A percentile compares a stretch with the other conserved stretches of the same genome.
Conservation (phyloP, 768 basidiomycete genomes). For the Paxillus rubicundulus region DNA sequence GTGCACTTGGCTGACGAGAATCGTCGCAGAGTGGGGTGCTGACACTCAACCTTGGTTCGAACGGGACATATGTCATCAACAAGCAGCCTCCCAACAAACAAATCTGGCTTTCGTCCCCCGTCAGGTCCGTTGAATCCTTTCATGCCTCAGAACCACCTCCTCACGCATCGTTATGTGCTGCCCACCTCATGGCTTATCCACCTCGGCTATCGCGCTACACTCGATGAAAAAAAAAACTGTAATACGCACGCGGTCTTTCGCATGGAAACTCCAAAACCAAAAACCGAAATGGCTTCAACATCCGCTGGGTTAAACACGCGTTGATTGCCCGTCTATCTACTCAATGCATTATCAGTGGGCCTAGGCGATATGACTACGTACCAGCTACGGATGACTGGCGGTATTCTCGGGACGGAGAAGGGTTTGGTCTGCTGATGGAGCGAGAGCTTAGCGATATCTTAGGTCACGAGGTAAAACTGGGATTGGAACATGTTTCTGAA, state of each 20-base stretch:
- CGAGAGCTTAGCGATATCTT: conserved; percentile 58
- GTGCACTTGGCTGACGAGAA: conserved; percentile 8
- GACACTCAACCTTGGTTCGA: conserved; percentile 69
- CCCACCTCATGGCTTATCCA: neutral
- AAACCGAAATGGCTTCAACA: neutral
- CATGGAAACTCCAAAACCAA: neutral
- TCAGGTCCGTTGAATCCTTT: conserved; percentile 52
- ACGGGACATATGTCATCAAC: conserved; percentile 93
- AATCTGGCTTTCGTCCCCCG: conserved; percentile 91
- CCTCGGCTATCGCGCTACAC: neutral
- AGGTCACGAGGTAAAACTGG: conserved; percentile 32
- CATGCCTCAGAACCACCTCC: neutral
- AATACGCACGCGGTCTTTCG: neutral
- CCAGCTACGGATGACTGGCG: conserved; percentile 61
- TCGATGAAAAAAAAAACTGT: neutral
- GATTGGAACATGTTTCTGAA: conserved; percentile 28
- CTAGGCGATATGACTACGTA: conserved; percentile 86
- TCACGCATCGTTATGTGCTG: conserved; percentile 3
- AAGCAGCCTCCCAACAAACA: conserved; percentile 98
- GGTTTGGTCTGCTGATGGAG: conserved; percentile 62
- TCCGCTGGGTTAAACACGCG: neutral
- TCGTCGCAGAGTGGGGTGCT: conserved; percentile 78
- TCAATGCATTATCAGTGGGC: conserved; percentile 56
- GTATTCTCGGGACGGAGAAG: conserved; percentile 65
- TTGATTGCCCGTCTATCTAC: neutral